Conservation (phyloP, 2,329 filamentous ascomycete genomes). For the Microsporum ferrugineum region DNA sequence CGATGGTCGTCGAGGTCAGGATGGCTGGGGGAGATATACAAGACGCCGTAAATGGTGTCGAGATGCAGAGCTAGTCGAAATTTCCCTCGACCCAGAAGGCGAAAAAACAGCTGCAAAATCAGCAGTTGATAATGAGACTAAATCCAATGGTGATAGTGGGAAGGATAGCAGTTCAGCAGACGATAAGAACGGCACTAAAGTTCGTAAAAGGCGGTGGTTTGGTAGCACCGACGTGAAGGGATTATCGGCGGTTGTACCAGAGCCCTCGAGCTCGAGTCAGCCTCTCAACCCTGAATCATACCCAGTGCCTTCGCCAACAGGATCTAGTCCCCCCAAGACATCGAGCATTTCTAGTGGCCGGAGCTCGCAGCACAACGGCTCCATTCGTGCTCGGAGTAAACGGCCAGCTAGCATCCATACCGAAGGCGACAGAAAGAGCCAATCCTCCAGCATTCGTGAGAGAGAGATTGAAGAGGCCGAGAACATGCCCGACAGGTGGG, state of each 20-base stretch:
- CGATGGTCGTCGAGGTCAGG: slow-evolving; percentile 67
- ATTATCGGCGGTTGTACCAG: slow-evolving; percentile 5
- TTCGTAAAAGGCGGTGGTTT: slow-evolving; percentile 30
- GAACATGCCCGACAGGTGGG: slow-evolving; percentile 42
- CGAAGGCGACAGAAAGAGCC: slow-evolving; percentile 11
- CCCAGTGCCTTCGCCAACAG: slow-evolving; percentile 3
- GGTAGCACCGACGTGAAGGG: slow-evolving; percentile 9
- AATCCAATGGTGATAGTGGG: slow-evolving; percentile 16
- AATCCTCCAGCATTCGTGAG: slow-evolving; percentile 24
- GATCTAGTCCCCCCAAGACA: slow-evolving; percentile 3
- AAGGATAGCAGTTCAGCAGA: slow-evolving; percentile 14
- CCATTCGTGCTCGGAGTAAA: slow-evolving; percentile 17
- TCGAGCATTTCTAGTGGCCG: slow-evolving; percentile 7
- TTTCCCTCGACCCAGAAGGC: slow-evolving; percentile 24
- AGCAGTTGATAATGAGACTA: slow-evolving; percentile 14
- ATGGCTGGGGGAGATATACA: slow-evolving; percentile 92
- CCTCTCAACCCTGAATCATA: not conserved
- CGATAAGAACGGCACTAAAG: slow-evolving; percentile 23
- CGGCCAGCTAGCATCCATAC: slow-evolving; percentile 20
- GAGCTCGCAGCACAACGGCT: slow-evolving; percentile 12
- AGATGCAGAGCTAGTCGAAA: slow-evolving; percentile 86
- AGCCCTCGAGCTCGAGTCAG: slow-evolving; percentile 4
- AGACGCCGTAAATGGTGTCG: slow-evolving; percentile 90
- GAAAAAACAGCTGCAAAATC: slow-evolving; percentile 23
- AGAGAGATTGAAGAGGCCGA: slow-evolving; percentile 30